A percentile compares a stretch with the other conserved stretches of the same genome.
These are phyloP conservation scores for Dothidotthia symphoricarpi DNA, from an alignment of 2,329 filamentous ascomycete species.

Conservation along the genomic window DNA sequence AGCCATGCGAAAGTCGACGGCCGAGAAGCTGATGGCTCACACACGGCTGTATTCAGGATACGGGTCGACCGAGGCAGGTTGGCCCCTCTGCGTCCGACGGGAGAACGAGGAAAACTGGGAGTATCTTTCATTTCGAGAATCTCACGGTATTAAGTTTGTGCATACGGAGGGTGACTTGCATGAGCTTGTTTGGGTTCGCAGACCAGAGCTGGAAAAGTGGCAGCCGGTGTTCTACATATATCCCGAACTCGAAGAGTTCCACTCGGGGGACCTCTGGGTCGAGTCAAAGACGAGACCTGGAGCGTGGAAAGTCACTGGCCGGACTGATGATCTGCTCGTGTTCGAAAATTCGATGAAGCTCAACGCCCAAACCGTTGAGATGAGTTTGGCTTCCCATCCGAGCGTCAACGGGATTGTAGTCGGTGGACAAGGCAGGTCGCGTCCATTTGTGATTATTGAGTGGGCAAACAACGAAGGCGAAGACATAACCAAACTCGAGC, in stretches of 20 bases:
- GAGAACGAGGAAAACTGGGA: slow-evolving; percentile 12
- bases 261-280: slow-evolving; percentile 25
- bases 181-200: slow-evolving; percentile 10
- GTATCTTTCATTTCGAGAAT: slow-evolving; percentile 11
- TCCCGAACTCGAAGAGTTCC: slow-evolving; percentile 19
- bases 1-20: slow-evolving; percentile 2
- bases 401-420: slow-evolving; percentile 6
- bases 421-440: slow-evolving; percentile 4
- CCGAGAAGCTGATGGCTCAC: slow-evolving; percentile 3
- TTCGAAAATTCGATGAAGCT: slow-evolving; percentile 54
- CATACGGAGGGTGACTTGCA: slow-evolving; percentile 4
- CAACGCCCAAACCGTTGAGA: slow-evolving; percentile 2
- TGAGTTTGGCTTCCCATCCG: neutral
- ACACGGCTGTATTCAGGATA: slow-evolving; percentile 6
- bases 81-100: slow-evolving; percentile 1
- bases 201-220: slow-evolving; percentile 5
- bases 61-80: slow-evolving; percentile 15
- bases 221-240: slow-evolving; percentile 26
- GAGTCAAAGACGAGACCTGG: neutral
- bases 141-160: slow-evolving; percentile 12
- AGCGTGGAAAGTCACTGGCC: slow-evolving; percentile 23
- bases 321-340: slow-evolving; percentile 51
- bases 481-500: neutral
- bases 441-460: slow-evolving; percentile 10
- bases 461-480: slow-evolving; percentile 2